Percentiles rank a stretch among this genome's conserved stretches.
These are phyloP conservation scores for Nakaseomyces sp. DNA, from an alignment of 1,139 yeast genomes.

Conservation along the genomic window DNA sequence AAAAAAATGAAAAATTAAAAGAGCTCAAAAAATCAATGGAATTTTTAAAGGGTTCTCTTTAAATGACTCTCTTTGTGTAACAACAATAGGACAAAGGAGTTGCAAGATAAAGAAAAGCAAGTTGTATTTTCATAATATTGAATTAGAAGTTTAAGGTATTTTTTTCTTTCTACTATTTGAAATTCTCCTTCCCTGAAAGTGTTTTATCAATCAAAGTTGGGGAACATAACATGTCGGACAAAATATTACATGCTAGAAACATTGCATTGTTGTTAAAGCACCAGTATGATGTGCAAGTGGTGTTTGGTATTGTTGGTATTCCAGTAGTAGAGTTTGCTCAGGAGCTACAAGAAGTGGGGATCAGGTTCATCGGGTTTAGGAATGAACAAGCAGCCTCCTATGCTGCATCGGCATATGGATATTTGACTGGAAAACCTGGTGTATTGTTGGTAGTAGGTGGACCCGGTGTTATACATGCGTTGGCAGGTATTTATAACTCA, in stretches of 20 bases:
- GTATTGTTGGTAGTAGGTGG: constrained; percentile 62
- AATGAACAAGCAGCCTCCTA: constrained; percentile 65
- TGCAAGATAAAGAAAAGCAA: no score
- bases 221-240: neutral
- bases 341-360: constrained; percentile 43
- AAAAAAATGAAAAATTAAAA: no score
- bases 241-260: constrained; percentile 15
- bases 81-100: no score
- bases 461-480: constrained; percentile 57
- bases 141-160: no score
- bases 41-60: no score
- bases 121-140: no score
- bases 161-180: no score
- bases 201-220: no score
- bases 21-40: no score
- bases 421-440: constrained; percentile 52
- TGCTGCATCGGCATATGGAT: constrained; percentile 62
- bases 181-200: no score
- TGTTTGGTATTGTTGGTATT: constrained; percentile 62
- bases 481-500: constrained; percentile 56
- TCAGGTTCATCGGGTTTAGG: constrained; percentile 48
- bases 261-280: constrained; percentile 39
- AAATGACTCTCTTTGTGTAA: no score
- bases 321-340: constrained; percentile 61
- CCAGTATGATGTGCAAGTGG: constrained; percentile 42